Conservation (phyloP, 106 monocot species). For the Xerophyta viscosa region DNA sequence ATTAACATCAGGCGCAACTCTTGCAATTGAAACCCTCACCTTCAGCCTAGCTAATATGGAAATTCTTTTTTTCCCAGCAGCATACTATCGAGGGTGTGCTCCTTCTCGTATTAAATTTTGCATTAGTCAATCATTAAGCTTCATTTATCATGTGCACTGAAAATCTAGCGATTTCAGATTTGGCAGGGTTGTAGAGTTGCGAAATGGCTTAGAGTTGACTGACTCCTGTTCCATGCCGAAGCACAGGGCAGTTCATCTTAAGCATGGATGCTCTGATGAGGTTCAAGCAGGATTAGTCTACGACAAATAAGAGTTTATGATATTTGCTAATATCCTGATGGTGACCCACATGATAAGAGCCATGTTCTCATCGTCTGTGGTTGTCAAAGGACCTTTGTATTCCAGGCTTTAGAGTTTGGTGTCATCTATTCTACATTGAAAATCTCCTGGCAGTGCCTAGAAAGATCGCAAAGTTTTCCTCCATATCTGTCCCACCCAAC, state of each 20-base stretch:
- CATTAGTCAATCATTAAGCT: too few relatives aligned
- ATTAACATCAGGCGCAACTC: slow-evolving; percentile 36
- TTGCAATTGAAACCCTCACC: slow-evolving; percentile 34
- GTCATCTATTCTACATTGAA: slow-evolving; percentile 82
- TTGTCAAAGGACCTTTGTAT: slow-evolving; percentile 83
- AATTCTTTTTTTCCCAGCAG: slow-evolving; percentile 32
- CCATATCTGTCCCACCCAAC: slow-evolving; percentile 69
- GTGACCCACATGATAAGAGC: slow-evolving; percentile 53
- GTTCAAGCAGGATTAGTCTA: slow-evolving; percentile 72
- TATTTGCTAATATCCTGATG: slow-evolving; percentile 62
- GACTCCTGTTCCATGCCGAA: slow-evolving; percentile 93
- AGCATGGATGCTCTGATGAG: slow-evolving; percentile 82
- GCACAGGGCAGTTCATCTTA: slow-evolving; percentile 72
- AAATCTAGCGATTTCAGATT: slow-evolving; percentile 29
- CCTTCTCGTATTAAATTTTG: background rate
- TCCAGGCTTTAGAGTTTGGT: slow-evolving; percentile 82
- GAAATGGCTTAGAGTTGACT: slow-evolving; percentile 77
- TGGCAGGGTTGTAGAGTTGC: slow-evolving; percentile 75
- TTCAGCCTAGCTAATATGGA: slow-evolving; percentile 36
- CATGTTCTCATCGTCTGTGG: slow-evolving; percentile 93
- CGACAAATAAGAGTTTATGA: slow-evolving; percentile 48
- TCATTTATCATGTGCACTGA: background rate
- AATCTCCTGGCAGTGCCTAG: slow-evolving; percentile 50
- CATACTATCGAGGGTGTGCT: slow-evolving; percentile 33
- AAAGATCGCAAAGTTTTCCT: slow-evolving; percentile 67